phyloP scores from a whole-genome alignment of 352 stramenopile genomes.

The Pilasporangium apinafurcum region DNA sequence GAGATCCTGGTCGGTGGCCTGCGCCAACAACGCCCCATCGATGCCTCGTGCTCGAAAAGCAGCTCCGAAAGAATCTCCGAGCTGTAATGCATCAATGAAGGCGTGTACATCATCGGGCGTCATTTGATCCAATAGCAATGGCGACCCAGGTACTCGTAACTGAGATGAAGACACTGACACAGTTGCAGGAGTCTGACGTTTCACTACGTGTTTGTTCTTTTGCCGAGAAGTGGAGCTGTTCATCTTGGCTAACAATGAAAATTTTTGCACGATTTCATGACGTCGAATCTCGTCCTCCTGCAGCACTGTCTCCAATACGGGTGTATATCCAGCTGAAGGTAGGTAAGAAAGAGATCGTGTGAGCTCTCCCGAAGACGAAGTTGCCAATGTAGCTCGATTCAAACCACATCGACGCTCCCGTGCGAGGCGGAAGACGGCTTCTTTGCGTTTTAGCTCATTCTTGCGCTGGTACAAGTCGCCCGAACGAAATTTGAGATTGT shows the following conservation, averaged over 20 bases:
- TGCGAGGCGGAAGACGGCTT: constrained; percentile 23
- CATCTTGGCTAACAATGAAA: constrained; percentile 15
- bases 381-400: not conserved
- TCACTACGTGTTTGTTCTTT: constrained; percentile 6
- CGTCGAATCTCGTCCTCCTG: constrained; percentile 50
- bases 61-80: constrained; percentile 25
- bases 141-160: constrained; percentile 3
- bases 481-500: constrained; percentile 56
- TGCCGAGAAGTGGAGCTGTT: constrained; percentile 7
- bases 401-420: constrained; percentile 2
- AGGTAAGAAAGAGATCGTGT: no score
- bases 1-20: constrained; percentile 49
- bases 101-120: constrained; percentile 29
- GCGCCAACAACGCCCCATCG: constrained; percentile 46
- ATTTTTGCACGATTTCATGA: constrained; percentile 46
- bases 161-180: not conserved
- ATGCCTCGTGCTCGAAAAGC: constrained; percentile 46
- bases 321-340: constrained; percentile 11
- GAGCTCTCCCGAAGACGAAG: not conserved
- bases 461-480: constrained; percentile 68
- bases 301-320: constrained; percentile 21
- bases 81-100: constrained; percentile 41
- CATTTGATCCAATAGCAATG: constrained; percentile 18
- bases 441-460: constrained; percentile 67
- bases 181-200: not conserved